Base-by-base conservation (phyloP, 345 rosid genomes). In the Syzygium oleosum region DNA sequence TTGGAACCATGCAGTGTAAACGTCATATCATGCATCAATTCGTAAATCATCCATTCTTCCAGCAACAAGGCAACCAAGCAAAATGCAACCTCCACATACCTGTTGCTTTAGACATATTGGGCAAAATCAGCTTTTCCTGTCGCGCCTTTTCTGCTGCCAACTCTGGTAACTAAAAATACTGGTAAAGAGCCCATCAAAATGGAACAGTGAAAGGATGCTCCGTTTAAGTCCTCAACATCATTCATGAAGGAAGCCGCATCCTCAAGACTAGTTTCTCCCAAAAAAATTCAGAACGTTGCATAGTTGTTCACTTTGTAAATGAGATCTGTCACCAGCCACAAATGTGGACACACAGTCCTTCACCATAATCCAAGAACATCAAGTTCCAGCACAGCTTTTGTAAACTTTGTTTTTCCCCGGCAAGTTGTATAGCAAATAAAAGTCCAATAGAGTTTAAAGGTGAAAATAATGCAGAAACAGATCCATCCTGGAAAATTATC, bases 291-390 rank as follows among this genome's bases (percentile, higher is more conserved):
- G 88, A 85, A 94, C 86, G 77, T 80, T 51, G 87, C 92, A 91
- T 84, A 95, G 92, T 54, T 92, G 90, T 88, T 92, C 95, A 88
- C 90, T 88, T 86, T 89, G 90, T 43, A 93, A 89, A 91, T 94
- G 95, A 52, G 89, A 84, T 13, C 77, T 87, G 91, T 96, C 98
- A 43, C 95, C 93, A 84, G 99, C 92, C 34, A 92, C 93, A 91
- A 95, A 97, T 58, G 63, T 43, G 84, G 91, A 90, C 87, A 93
- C 85, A 78, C 17, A 86, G 87, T 94, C 94, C 89, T 91, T 93
- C 84, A 95, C 84, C 91, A 92, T 92, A 85, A 95, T 92, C 94
- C 94, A 95, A 86, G 98, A 95, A 93, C 95, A 94, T 85, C 80
- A 97, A 1, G 96, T 34, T 68, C 46, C 25, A 68, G 23, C 80